Evolutionary conservation across 169 alveolate genomes (phyloP).

Genomic region (Eimeria tenella): DNA sequence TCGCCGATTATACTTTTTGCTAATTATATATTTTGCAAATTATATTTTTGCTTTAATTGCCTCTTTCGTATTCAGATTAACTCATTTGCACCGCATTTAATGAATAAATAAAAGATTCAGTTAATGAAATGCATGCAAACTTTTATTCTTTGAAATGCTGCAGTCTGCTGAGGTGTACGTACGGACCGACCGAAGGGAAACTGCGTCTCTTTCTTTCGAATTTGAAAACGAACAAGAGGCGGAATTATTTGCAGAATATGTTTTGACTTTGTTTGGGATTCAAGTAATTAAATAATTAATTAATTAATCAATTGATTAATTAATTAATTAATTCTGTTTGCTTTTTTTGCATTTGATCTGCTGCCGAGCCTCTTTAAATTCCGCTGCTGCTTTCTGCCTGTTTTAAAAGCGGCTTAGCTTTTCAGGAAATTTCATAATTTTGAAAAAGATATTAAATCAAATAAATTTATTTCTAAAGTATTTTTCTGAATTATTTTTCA

Average conservation of each 20-base stretch:
- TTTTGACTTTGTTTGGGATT: slow-evolving; percentile 75
- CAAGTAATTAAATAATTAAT: background rate
- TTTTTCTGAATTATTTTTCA: too few species aligned
- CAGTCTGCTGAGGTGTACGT: slow-evolving; percentile 76
- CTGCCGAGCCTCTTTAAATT: too few species aligned
- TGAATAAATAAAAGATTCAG: background rate
- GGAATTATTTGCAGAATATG: slow-evolving; percentile 67
- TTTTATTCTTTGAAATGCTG: background rate
- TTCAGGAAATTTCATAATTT: too few species aligned
- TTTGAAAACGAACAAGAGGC: slow-evolving; percentile 67
- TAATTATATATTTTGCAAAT: too few species aligned
- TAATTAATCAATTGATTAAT: too few species aligned
- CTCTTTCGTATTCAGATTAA: too few species aligned
- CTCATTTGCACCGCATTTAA: background rate
- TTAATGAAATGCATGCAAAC: background rate
- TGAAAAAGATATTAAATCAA: too few species aligned
- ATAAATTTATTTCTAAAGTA: too few species aligned
- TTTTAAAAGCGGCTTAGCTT: too few species aligned
- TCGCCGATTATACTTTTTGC: too few species aligned
- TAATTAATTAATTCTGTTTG: background rate
- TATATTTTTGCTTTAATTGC: too few species aligned
- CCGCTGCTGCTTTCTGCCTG: too few species aligned
- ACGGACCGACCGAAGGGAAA: slow-evolving; percentile 36
- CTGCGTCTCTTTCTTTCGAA: slow-evolving; percentile 56
- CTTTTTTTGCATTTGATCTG: background rate